These are phyloP conservation scores for Chalciporus chontae DNA, from an alignment of 768 basidiomycete genomes.

Conservation along the genomic window DNA sequence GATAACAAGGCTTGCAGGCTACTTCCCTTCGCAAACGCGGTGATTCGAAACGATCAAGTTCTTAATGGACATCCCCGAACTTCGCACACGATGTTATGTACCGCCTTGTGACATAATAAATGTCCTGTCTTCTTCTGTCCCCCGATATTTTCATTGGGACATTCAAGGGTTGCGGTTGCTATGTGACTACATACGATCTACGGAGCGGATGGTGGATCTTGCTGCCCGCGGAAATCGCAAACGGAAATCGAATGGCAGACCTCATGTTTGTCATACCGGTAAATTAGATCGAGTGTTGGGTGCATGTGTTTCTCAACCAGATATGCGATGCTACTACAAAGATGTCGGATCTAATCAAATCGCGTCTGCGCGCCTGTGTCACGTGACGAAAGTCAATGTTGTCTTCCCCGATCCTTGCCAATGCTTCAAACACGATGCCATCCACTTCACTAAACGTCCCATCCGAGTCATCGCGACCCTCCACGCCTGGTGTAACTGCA, in stretches of 20 bases:
- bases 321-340: too few species aligned
- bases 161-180: too few species aligned
- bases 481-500: conserved; percentile 26
- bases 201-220: not conserved
- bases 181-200: too few species aligned
- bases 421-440: conserved; percentile 4
- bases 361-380: not conserved
- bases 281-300: not conserved
- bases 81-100: too few species aligned
- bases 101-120: too few species aligned
- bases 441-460: conserved; percentile 17
- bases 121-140: too few species aligned
- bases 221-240: not conserved
- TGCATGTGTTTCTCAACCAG: not conserved
- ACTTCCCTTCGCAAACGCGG: too few species aligned
- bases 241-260: too few species aligned
- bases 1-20: too few species aligned
- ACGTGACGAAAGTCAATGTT: conserved; percentile 18
- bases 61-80: not conserved
- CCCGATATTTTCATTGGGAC: too few species aligned
- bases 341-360: not conserved
- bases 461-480: conserved; percentile 33
- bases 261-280: not conserved
- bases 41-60: not conserved
- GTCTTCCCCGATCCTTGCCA: not conserved